Base-by-base conservation (phyloP, 768 basidiomycete species). In the Lactifluus hygrophoroides region DNA sequence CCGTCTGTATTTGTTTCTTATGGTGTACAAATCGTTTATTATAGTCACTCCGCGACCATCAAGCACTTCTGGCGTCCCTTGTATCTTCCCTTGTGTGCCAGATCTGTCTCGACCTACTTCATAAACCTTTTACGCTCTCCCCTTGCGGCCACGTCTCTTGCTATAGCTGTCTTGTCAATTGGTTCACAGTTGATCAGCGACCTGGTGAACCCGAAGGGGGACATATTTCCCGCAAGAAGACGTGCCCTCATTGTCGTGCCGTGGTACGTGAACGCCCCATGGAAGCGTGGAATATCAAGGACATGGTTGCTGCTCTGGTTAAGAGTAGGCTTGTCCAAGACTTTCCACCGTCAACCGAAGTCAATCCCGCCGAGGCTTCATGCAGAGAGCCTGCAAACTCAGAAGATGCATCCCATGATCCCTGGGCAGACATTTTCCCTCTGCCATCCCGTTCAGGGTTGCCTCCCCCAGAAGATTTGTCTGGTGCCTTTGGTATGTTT, bases 121-220 rank as follows among this genome's bases (percentile, higher is more conserved):
- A 85, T 68, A 81, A 79, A 62, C 88, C 89, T 0, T 90, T 81
- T 62, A 82, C 86, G 0, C 80, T 89, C 19, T 77, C 85, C 0
- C 87, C 88, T 0, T 90, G 88, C 57, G 88, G 88, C 5, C 87
- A 89, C 61, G 73, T 86, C 48, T 80, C 81, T 3, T 90, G 88
- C 65, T 79, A 89, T 58, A 67, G 70, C 16, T 90, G 89, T 66
- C 81, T 92, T 11, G 76, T 90, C 17, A 76, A 77, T 34, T 92
- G 89, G 89, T 92, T 91, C 69, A 83, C 79, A 4, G 75, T 77
- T 17, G 45, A 56, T 45, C 58, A 55, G 28, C 48, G 38, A 38
- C 53, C 43, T 13, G 54, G 32, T 50, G 53, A 35, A 30, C 25
- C 14, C 28, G 53, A 50, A n/a, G 54, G 17, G 9, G 53, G 34